Evolutionary conservation across 805 yeast species (phyloP), one percentile per base, ranked within the genome.

Genomic region (Ascoidea asiatica): DNA sequence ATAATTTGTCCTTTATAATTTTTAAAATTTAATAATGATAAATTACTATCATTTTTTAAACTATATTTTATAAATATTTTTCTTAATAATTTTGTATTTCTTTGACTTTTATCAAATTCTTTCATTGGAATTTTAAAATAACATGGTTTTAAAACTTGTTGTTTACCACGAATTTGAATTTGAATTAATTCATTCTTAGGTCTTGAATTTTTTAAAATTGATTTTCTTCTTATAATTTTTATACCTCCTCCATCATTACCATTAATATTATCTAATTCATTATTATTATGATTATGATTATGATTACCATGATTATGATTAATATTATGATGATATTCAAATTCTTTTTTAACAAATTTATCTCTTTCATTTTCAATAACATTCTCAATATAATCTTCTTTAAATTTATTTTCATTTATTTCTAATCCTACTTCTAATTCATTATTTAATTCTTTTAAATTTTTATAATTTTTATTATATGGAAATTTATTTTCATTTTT

Each of bases 1-100:
- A 40, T 40, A 17, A n/a, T 23, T 15, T 45, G 47, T 4, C 50
- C 50, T 37, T 43, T 44, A 29, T 42, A 43, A 29, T 47, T 49
- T 4, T 40, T 22, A 20, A 49, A 49, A 19, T 29, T 18, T 21
- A 49, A 36, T 6, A 21, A 20, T 3, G 23, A 21, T 8, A 43
- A 13, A 36, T 23, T 33, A 15, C 43, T 37, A 1, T 48, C 45
- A 21, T 23, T 42, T 39, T 47, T 49, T 4, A 19, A 22, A 20
- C 46, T 40, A 22, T 49, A 49, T n/a, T 41, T 44, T 13, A 17
- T 15, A 21, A 49, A 48, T 13, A 36, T 33, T 33, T 44, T 45
- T 18, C 39, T 22, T 17, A 48, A 40, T 6, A 45, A 15, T 5
- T 21, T 22, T 11, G 35, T n/a, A 1, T 43, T 44, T 23, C 44